Conservation (phyloP, 371 early-diverging fungal genomes). For the Circinella umbellata region DNA sequence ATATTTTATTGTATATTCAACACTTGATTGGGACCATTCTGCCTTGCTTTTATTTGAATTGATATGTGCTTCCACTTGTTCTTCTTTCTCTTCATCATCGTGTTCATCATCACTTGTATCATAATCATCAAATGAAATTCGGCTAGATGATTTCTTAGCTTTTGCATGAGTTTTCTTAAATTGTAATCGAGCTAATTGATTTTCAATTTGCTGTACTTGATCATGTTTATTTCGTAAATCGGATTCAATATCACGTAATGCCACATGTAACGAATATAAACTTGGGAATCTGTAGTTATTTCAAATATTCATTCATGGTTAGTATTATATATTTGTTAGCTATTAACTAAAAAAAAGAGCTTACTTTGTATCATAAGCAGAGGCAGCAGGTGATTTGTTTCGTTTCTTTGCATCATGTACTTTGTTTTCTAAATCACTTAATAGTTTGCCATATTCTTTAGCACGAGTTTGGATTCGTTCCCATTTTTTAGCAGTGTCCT, state of each 20-base stretch:
- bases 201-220: conserved; percentile 26
- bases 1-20: conserved; percentile 9
- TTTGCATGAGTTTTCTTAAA: conserved; percentile 11
- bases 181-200: conserved; percentile 22
- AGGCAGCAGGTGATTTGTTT: conserved; percentile 1
- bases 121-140: conserved; percentile 20
- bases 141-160: not conserved
- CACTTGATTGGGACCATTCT: not conserved
- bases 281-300: conserved; percentile 15
- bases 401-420: conserved; percentile 16
- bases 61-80: not conserved
- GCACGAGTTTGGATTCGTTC: conserved; percentile 5
- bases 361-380: conserved; percentile 13
- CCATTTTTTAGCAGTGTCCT: conserved; percentile 5
- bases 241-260: conserved; percentile 36
- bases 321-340: too few species aligned
- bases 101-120: conserved; percentile 15
- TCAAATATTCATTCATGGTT: too few species aligned
- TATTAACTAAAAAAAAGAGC: not conserved
- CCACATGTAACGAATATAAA: conserved; percentile 33
- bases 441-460: conserved; percentile 6
- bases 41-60: too few species aligned
- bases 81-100: conserved; percentile 12
- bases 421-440: conserved; percentile 20
- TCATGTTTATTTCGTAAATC: conserved; percentile 24